These are phyloP conservation scores for Biscutella auriculata DNA, from an alignment of 441 rosid species.

Conservation along the genomic window DNA sequence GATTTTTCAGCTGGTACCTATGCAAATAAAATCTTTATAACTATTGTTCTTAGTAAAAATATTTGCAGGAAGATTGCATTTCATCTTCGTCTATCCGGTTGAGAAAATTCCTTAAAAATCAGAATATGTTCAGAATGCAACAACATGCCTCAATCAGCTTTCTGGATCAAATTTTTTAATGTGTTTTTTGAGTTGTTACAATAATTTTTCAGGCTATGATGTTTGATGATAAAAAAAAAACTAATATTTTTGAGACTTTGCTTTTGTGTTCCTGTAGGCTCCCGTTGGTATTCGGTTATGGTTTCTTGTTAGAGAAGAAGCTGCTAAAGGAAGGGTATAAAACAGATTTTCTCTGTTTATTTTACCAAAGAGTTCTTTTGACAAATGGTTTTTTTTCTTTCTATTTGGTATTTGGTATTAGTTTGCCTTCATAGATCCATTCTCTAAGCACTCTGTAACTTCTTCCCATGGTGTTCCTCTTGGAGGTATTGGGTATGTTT, in stretches of 20 bases:
- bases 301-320: conserved; percentile 45
- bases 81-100: too few species aligned
- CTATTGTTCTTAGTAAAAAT: background rate
- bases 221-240: too few species aligned
- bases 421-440: conserved; percentile 54
- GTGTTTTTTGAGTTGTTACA: background rate
- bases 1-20: conserved; percentile 52
- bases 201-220: background rate
- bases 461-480: conserved; percentile 75
- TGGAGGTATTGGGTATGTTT: conserved; percentile 76
- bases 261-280: conserved; percentile 41
- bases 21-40: background rate
- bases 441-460: conserved; percentile 36
- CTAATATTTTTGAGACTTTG: background rate
- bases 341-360: background rate
- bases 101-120: too few species aligned
- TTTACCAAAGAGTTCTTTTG: background rate
- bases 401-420: too few species aligned
- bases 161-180: too few species aligned
- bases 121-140: too few species aligned
- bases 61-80: background rate
- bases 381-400: background rate
- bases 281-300: conserved; percentile 67
- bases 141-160: too few species aligned
- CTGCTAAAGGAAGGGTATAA: conserved; percentile 62